Percentiles rank a stretch among this genome's conserved stretches.
These are phyloP conservation scores for Paratinospora sagittata DNA, from an alignment of 164 flowering plant genomes.

Conservation along the genomic window DNA sequence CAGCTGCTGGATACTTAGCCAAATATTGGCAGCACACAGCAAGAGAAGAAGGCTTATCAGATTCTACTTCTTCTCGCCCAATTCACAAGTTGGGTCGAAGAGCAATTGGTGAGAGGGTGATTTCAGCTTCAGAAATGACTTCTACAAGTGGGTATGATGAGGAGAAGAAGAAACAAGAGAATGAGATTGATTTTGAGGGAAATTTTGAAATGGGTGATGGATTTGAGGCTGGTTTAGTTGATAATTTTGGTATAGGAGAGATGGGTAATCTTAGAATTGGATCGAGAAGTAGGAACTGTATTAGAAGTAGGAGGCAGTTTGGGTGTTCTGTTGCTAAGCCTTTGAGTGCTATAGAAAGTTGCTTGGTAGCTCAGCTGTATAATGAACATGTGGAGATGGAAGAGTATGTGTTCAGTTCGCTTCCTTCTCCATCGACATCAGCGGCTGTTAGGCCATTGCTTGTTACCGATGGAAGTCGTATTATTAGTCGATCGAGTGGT, in stretches of 20 bases:
- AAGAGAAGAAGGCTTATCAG: neutral
- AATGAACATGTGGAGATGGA: slow-evolving; percentile 44
- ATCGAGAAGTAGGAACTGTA: neutral
- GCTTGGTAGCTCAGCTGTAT: slow-evolving; percentile 67
- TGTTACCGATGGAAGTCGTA: slow-evolving; percentile 51
- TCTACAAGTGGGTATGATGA: slow-evolving; percentile 23
- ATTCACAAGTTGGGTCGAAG: slow-evolving; percentile 17
- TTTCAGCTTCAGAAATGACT: slow-evolving; percentile 8
- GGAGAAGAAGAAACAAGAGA: slow-evolving; percentile 18
- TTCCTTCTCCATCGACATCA: slow-evolving; percentile 31
- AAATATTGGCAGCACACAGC: slow-evolving; percentile 38
- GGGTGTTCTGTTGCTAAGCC: slow-evolving; percentile 35
- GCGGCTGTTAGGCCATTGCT: slow-evolving; percentile 44
- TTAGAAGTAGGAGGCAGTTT: slow-evolving; percentile 21
- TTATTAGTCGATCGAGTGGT: slow-evolving; percentile 37
- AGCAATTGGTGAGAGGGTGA: slow-evolving; percentile 18
- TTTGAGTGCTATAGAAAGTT: slow-evolving; percentile 56
- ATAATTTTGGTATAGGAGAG: slow-evolving; percentile 17
- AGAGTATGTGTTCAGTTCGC: slow-evolving; percentile 39
- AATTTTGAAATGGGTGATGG: slow-evolving; percentile 15
- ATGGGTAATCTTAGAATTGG: slow-evolving; percentile 28
- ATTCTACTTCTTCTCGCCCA: slow-evolving; percentile 22
- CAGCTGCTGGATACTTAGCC: slow-evolving; percentile 60
- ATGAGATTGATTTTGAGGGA: slow-evolving; percentile 8
- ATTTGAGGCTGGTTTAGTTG: slow-evolving; percentile 12